phyloP scores from a whole-genome alignment of 1,139 yeast species.

The Zhuliangozyma blackwelliae region DNA sequence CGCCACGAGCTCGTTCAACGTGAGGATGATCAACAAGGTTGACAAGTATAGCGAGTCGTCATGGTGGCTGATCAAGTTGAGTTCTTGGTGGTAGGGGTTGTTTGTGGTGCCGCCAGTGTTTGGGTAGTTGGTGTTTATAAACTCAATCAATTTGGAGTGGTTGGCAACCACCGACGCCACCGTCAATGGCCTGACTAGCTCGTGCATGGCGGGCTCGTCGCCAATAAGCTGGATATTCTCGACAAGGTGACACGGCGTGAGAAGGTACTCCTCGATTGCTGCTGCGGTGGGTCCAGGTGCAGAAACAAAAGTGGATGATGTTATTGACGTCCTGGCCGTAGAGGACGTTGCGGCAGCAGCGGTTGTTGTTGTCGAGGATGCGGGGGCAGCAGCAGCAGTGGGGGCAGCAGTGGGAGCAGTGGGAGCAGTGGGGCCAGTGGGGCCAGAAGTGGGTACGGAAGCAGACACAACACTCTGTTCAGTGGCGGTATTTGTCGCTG shows the following conservation, averaged over 20 bases:
- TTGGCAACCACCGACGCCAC: constrained; percentile 26
- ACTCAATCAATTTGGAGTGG: constrained; percentile 21
- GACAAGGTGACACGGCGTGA: constrained; percentile 18
- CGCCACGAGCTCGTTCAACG: constrained; percentile 26
- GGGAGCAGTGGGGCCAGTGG: no score
- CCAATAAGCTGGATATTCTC: constrained; percentile 18
- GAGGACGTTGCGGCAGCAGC: no score
- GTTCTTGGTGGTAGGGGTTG: constrained; percentile 14
- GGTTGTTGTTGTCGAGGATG: no score
- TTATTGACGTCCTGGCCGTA: no score
- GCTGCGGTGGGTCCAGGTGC: no score
- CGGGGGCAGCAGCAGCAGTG: no score
- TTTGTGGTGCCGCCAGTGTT: constrained; percentile 5
- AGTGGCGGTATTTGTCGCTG: no score
- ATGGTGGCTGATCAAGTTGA: constrained; percentile 20
- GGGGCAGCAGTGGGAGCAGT: no score
- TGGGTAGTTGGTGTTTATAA: constrained; percentile 19
- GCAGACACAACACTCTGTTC: no score
- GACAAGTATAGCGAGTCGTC: constrained; percentile 32
- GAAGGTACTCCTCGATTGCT: constrained; percentile 9
- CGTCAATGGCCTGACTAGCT: constrained; percentile 25
- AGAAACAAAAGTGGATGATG: no score
- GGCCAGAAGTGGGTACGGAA: no score
- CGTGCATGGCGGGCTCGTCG: constrained; percentile 20
- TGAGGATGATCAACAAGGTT: constrained; percentile 23